phyloP scores from a whole-genome alignment of 31 red algal genomes.

The Endocladia muricata region DNA sequence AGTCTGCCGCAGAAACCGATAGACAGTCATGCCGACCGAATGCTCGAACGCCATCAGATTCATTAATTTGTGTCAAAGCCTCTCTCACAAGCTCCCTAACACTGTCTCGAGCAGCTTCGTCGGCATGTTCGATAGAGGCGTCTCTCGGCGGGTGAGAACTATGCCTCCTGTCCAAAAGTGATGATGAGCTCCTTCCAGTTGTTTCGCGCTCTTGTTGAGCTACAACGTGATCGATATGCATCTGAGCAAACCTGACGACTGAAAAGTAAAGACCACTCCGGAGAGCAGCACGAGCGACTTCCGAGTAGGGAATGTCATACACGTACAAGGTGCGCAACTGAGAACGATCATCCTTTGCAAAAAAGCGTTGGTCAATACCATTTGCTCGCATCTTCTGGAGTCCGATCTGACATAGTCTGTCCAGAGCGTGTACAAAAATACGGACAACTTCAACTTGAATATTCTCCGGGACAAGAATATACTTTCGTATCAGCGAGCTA shows the following conservation, averaged over 20 bases:
- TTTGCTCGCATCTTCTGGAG: slow-evolving; percentile 15
- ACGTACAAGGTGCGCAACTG: slow-evolving; percentile 27
- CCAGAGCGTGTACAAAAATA: slow-evolving; percentile 47
- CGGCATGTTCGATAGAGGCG: slow-evolving; percentile 10
- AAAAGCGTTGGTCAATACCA: slow-evolving; percentile 26
- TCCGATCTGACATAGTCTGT: slow-evolving; percentile 73
- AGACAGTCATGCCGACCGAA: slow-evolving; percentile 34
- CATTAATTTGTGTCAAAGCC: slow-evolving; percentile 59
- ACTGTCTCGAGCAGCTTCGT: slow-evolving; percentile 1
- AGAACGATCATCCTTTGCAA: neutral
- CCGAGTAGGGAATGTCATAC: slow-evolving; percentile 51
- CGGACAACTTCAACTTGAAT: slow-evolving; percentile 24
- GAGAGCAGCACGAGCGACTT: slow-evolving; percentile 33
- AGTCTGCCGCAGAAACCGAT: neutral
- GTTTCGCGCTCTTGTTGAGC: slow-evolving; percentile 20
- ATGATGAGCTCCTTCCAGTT: neutral
- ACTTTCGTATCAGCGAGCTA: slow-evolving; percentile 19
- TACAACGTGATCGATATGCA: slow-evolving; percentile 50
- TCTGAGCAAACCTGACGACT: slow-evolving; percentile 48
- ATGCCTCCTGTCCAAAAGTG: neutral
- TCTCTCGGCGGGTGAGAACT: slow-evolving; percentile 9
- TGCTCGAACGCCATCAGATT: slow-evolving; percentile 47
- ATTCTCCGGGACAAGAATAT: slow-evolving; percentile 28
- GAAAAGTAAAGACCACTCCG: slow-evolving; percentile 55
- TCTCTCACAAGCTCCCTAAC: slow-evolving; percentile 26